Percentiles rank a stretch among this genome's conserved stretches.
Conservation (phyloP, 345 rosid genomes). For the Corchorus olitorius region DNA sequence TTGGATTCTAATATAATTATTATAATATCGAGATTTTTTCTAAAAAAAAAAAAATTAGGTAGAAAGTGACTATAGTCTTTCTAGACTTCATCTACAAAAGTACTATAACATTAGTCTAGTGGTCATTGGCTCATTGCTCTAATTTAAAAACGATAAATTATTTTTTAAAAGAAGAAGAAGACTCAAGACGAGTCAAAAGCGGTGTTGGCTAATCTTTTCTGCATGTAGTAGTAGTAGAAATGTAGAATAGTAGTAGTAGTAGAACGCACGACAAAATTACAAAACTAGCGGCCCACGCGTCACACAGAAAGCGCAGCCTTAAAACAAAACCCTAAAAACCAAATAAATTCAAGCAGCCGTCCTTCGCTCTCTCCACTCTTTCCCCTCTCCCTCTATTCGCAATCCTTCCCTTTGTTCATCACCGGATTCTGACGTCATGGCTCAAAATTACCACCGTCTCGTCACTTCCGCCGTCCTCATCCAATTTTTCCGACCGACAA, state of each 20-base stretch:
- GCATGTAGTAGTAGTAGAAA: not conserved
- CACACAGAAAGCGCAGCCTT: not conserved
- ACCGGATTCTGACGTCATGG: conserved; percentile 22
- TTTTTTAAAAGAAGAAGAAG: not conserved
- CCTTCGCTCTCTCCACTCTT: not conserved
- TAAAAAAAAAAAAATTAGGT: too few relatives aligned
- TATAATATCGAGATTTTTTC: too few relatives aligned
- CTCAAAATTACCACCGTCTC: not conserved
- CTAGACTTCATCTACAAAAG: too few relatives aligned
- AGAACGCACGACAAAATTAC: not conserved
- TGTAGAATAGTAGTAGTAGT: too few relatives aligned
- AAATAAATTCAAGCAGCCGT: conserved; percentile 3
- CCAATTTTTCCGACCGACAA: not conserved
- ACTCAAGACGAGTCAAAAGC: not conserved
- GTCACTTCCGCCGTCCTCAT: conserved; percentile 11
- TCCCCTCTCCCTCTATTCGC: not conserved
- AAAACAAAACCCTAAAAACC: conserved; percentile 24
- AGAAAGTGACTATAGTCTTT: too few relatives aligned
- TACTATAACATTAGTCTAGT: too few relatives aligned
- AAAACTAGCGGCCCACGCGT: too few relatives aligned
- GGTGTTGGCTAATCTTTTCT: not conserved
- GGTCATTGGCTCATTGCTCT: too few relatives aligned
- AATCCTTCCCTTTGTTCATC: not conserved
- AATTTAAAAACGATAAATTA: too few relatives aligned
- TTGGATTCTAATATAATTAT: too few relatives aligned